Evolutionary conservation across 306 rosid species (phyloP).

Genomic region (Prunus davidiana): DNA sequence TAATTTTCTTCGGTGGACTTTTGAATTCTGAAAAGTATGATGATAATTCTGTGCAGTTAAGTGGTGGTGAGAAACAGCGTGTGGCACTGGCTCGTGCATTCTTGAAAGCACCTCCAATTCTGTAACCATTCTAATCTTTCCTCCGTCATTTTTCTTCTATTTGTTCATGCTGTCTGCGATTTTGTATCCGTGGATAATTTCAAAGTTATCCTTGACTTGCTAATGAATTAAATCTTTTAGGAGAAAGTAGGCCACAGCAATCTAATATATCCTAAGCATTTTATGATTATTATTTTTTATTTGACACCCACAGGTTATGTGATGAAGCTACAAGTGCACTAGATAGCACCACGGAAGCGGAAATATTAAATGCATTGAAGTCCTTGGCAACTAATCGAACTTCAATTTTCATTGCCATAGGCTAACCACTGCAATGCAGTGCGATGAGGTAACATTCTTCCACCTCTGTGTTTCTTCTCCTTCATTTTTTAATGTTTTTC

Average conservation of each 20-base stretch:
- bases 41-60: conserved; percentile 56
- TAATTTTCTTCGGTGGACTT: not conserved
- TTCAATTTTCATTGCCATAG: conserved; percentile 94
- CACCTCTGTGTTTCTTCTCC: not conserved
- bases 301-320: conserved; percentile 56
- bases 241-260: not conserved
- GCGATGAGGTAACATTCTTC: conserved; percentile 65
- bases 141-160: not conserved
- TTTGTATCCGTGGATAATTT: not conserved
- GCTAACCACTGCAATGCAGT: conserved; percentile 99
- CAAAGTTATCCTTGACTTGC: not conserved
- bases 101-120: conserved; percentile 86
- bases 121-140: conserved; percentile 49
- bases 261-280: not conserved
- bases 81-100: conserved; percentile 97
- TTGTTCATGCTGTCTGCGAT: not conserved
- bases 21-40: conserved; percentile 15
- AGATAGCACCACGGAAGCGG: conserved; percentile 98
- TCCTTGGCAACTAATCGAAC: conserved; percentile 77
- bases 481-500: not conserved
- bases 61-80: conserved; percentile 99
- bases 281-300: not conserved
- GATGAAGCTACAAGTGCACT: conserved; percentile 99
- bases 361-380: conserved; percentile 79
- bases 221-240: not conserved